These are phyloP conservation scores for Aspergillus pseudoglaucus DNA, from an alignment of 2,329 filamentous ascomycete species.

Conservation along the genomic window DNA sequence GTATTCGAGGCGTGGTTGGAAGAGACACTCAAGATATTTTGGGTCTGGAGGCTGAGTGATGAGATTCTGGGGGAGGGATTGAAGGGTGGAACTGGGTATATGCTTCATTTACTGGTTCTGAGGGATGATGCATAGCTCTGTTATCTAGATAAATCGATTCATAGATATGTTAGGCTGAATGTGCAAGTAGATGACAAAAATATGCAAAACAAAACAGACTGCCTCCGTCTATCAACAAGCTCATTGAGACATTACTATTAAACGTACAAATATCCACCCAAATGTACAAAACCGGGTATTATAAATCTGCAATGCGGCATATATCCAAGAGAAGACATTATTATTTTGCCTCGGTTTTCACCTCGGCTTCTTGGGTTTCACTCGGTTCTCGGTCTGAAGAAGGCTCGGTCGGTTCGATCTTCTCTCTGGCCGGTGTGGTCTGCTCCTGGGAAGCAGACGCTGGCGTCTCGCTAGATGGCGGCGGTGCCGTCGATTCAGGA, in stretches of 20 bases:
- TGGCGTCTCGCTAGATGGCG: slow-evolving; percentile 14
- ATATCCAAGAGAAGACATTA: not conserved
- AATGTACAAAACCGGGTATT: slow-evolving; percentile 15
- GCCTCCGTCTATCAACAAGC: not conserved
- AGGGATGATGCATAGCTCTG: slow-evolving; percentile 17
- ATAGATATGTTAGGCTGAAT: not conserved
- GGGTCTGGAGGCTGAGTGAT: slow-evolving; percentile 70
- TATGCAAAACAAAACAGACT: slow-evolving; percentile 9
- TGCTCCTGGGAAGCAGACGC: slow-evolving; percentile 12
- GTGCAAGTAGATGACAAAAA: slow-evolving; percentile 6
- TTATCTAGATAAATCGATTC: too few relatives aligned
- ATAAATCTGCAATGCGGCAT: slow-evolving; percentile 8
- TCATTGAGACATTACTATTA: slow-evolving; percentile 16
- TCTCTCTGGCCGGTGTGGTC: slow-evolving; percentile 1
- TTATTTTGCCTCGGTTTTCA: slow-evolving; percentile 11
- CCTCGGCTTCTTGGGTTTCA: slow-evolving; percentile 16
- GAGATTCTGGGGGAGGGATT: slow-evolving; percentile 54
- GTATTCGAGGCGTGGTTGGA: slow-evolving; percentile 79
- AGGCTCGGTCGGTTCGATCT: too few relatives aligned
- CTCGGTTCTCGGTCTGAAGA: slow-evolving; percentile 1
- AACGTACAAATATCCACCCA: slow-evolving; percentile 11
- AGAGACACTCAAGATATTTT: slow-evolving; percentile 61
- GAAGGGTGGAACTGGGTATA: slow-evolving; percentile 64
- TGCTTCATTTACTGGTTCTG: slow-evolving; percentile 71
- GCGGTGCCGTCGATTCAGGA: slow-evolving; percentile 19